phyloP scores from a whole-genome alignment of 2,329 filamentous ascomycete genomes.

The Penicillium brevicompactum region DNA sequence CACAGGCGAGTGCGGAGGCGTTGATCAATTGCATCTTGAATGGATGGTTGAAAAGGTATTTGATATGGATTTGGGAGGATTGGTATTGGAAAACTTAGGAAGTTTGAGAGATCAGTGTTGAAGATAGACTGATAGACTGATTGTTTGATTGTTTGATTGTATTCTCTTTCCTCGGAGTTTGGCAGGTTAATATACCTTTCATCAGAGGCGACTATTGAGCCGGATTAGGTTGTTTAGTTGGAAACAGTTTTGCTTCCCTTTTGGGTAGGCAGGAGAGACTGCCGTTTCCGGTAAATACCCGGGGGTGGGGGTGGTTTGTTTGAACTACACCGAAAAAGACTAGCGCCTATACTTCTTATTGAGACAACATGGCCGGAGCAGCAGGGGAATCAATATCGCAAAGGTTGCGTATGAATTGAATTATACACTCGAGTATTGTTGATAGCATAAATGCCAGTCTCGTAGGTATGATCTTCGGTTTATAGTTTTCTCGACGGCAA shows the following conservation, averaged over 20 bases:
- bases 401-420: not conserved
- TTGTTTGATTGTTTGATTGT: not conserved
- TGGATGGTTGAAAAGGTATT: not conserved
- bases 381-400: not conserved
- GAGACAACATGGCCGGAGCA: not conserved
- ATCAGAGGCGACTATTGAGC: not conserved
- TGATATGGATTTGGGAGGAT: not conserved
- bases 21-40: slow-evolving; percentile 25
- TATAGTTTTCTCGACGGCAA: too few relatives aligned
- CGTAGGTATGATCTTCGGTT: too few relatives aligned
- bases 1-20: slow-evolving; percentile 14
- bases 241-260: not conserved
- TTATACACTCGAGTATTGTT: not conserved
- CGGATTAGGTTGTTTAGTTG: slow-evolving; percentile 6
- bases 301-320: not conserved
- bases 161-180: not conserved
- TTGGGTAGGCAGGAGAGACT: not conserved
- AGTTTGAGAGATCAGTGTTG: not conserved
- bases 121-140: not conserved
- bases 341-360: not conserved
- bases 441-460: not conserved
- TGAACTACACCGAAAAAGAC: not conserved
- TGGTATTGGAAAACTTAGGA: not conserved
- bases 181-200: not conserved
- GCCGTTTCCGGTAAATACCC: slow-evolving; percentile 8